Conservation (phyloP, 805 yeast species). For the Sugiyamaella mastotermitis region DNA sequence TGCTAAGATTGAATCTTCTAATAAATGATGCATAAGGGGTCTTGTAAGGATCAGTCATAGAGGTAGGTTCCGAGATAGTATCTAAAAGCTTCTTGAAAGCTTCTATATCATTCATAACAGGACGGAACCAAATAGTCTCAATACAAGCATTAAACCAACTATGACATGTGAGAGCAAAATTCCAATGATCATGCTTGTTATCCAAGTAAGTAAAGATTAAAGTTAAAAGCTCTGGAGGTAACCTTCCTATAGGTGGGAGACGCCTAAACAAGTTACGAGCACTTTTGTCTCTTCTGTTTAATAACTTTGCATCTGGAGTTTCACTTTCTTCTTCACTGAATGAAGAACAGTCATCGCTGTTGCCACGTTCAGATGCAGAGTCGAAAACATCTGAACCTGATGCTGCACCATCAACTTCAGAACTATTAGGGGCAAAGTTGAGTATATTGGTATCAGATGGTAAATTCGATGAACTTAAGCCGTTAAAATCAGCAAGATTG, state of each 20-base stretch:
- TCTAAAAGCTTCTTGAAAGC: constrained; percentile 53
- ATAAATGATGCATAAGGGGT: constrained; percentile 46
- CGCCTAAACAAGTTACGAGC: too few species aligned
- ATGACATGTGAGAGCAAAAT: constrained; percentile 62
- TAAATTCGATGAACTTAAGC: too few species aligned
- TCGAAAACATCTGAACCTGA: too few species aligned
- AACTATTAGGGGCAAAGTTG: too few species aligned
- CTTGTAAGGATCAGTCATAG: not conserved
- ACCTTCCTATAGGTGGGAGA: constrained; percentile 17
- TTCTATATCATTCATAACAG: constrained; percentile 50
- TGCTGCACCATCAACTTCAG: too few species aligned
- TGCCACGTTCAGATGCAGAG: too few species aligned
- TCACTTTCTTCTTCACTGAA: too few species aligned
- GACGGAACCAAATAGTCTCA: constrained; percentile 84
- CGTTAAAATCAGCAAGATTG: too few species aligned
- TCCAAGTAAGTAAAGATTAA: constrained; percentile 19
- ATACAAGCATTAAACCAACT: constrained; percentile 74
- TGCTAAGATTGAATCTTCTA: constrained; percentile 72
- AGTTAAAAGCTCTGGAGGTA: constrained; percentile 43
- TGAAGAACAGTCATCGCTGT: too few species aligned
- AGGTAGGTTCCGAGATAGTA: constrained; percentile 16
- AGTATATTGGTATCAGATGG: too few species aligned
- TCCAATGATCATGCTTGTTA: constrained; percentile 19
- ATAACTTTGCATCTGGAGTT: too few species aligned
- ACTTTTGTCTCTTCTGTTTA: too few species aligned